Evolutionary conservation across 2,329 filamentous ascomycete genomes (phyloP), one percentile per base, ranked within the genome.

Genomic region (Beauveria varroae): DNA sequence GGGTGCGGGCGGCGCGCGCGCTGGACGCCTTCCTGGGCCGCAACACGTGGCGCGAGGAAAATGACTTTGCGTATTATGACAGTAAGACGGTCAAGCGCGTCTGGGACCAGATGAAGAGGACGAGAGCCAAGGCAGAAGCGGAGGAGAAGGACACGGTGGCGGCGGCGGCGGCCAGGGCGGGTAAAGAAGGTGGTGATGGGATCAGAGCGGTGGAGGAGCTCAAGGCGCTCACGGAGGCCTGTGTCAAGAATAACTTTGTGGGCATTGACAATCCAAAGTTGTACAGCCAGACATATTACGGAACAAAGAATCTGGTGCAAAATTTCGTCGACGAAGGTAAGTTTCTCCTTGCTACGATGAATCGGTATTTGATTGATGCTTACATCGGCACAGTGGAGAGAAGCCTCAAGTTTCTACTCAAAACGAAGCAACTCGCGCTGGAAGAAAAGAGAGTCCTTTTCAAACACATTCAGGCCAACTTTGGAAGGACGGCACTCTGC

Each of bases 221-320:
- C 60, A 88, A 86, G 64, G 82, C 82, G 1, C 75, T 98, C 63
- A 79, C 96, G 22, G 91, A 96, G 76, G 91, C 90, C 16, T 98
- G 93, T 71, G 89, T 97, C 68, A 99, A 97, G 81, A 96, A 93
- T 75, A 98, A 99, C 71, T 99, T 98, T 74, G 91, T 91, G 20
- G 95, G 95, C 0, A 87, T 96, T 16, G 95, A 99, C 74, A 98
- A 96, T 68, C 86, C 93, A 10, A 84, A 91, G 60, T 77, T 99
- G n/a, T 99, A 99, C 73, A 96, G 91, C 68, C 93, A 98, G 76
- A 96, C 93, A 3, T 99, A 99, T 72, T 96, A 92, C 68, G 95
- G 95, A 37, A 98, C 95, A n/a, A 99, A 99, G 74, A 86, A 95
- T 64, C 75, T 97, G 65, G 90, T 96, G 34, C 95, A 98, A 74